These are phyloP conservation scores for Mollisia scopiformis DNA, from an alignment of 2,329 filamentous ascomycete species.

Conservation along the genomic window DNA sequence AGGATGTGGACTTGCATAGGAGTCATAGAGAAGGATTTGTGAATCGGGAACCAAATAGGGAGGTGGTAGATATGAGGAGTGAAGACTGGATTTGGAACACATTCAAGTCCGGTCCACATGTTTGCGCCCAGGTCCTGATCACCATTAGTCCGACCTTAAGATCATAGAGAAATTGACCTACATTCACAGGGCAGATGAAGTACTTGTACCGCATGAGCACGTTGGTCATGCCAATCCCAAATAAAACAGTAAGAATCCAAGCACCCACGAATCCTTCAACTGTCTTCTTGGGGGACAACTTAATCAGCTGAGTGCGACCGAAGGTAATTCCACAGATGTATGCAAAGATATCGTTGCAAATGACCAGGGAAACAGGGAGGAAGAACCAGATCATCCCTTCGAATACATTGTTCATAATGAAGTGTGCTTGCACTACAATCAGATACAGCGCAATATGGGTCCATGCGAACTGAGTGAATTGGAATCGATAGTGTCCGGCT, in stretches of 20 bases:
- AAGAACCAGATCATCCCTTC: slow-evolving; percentile 99
- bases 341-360: slow-evolving; percentile 98
- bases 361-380: slow-evolving; percentile 89
- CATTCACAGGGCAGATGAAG: slow-evolving; percentile 96
- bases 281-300: slow-evolving; percentile 98
- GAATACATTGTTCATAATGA: slow-evolving; percentile 99
- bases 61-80: slow-evolving; percentile 74
- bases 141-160: slow-evolving; percentile 18
- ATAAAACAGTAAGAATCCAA: slow-evolving; percentile 92
- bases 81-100: slow-evolving; percentile 91
- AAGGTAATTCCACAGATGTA: slow-evolving; percentile 98
- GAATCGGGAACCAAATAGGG: slow-evolving; percentile 71
- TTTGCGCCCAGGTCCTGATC: slow-evolving; percentile 82
- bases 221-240: slow-evolving; percentile 81
- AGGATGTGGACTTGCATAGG: slow-evolving; percentile 95
- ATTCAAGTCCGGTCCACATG: slow-evolving; percentile 86
- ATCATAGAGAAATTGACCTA: slow-evolving; percentile 41
- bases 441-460: slow-evolving; percentile 99
- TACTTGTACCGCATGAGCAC: slow-evolving; percentile 89
- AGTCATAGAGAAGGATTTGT: slow-evolving; percentile 74
- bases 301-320: slow-evolving; percentile 94
- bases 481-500: slow-evolving; percentile 95
- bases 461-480: slow-evolving; percentile 99
- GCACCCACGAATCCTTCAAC: slow-evolving; percentile 96
- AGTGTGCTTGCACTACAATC: slow-evolving; percentile 97